Percentiles rank a stretch among this genome's conserved stretches.
Conservation (phyloP, 2,329 filamentous ascomycete species). For the Madurella fahalii region DNA sequence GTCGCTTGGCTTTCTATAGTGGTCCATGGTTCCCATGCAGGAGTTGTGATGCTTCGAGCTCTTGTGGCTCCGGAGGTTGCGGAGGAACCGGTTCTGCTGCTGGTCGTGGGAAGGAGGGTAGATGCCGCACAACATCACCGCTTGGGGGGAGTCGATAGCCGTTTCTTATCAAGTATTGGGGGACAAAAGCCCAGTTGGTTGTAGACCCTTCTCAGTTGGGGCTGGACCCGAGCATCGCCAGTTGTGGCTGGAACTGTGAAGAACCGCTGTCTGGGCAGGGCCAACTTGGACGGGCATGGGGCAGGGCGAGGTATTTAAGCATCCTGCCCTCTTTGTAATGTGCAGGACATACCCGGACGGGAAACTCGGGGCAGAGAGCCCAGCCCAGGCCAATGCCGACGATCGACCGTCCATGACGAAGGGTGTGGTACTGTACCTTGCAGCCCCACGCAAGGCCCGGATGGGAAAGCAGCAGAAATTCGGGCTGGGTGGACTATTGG, state of each 20-base stretch:
- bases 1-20: slow-evolving; percentile 19
- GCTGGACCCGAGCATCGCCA: slow-evolving; percentile 6
- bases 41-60: slow-evolving; percentile 9
- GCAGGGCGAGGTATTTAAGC: slow-evolving; percentile 5
- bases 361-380: too few relatives aligned
- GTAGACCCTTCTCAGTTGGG: background rate
- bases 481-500: slow-evolving; percentile 3
- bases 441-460: background rate
- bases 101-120: slow-evolving; percentile 7
- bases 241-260: background rate
- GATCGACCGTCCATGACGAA: slow-evolving; percentile 7
- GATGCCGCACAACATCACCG: slow-evolving; percentile 23
- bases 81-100: slow-evolving; percentile 20
- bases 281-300: background rate
- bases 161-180: background rate
- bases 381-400: background rate
- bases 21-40: slow-evolving; percentile 5
- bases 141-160: background rate
- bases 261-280: background rate
- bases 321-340: background rate
- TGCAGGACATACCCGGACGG: too few relatives aligned
- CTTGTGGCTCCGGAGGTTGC: slow-evolving; percentile 26
- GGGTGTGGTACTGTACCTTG: slow-evolving; percentile 17
- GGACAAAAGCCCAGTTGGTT: background rate
- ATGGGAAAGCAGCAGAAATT: background rate